Evolutionary conservation across 1,284 basidiomycete species (phyloP), one percentile per base, ranked within the genome.

Genomic region (Agaricales sp.): DNA sequence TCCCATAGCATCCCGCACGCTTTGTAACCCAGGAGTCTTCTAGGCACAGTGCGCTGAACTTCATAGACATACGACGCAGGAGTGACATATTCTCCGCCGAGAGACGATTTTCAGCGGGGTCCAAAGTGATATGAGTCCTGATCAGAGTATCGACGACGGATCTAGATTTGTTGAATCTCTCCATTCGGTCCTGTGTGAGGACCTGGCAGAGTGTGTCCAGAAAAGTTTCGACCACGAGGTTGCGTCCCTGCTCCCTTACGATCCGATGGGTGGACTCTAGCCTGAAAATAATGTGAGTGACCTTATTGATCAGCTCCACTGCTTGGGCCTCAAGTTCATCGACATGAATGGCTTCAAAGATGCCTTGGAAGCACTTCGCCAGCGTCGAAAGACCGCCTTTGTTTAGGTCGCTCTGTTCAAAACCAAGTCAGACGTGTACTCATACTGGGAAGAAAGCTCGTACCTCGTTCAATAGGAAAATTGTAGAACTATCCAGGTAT

Each of bases 11-110:
- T 11, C 92, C 93, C 3, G 92, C 92, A 58, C 82, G 82, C 66
- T 95, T 95, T 49, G 80, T 76, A 3, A 76, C 73, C 92, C 92
- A 94, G 0, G 87, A 77, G 58, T 92, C 91, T 53, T 95, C 92
- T 51, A 92, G 77, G 61, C 93, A 95, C 19, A 95, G 71, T 1
- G 85, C 81, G 47, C 78, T 82, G 66, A 95, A 87, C 13, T 89
- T 79, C 53, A 77, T 79, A 2, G 87, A 81, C 47, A 97, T 74
- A 54, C 90, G 82, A 58, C 90, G 82, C 44, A 95, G 66, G 47
- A 86, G 78, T 18, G 68, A 68, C 46, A 78, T 69, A 50, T 82
- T 68, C 50, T 89, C 86, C 48, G 75, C 71, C 46, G 61, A 62
- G 23, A 64, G 43, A 71, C 64, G 48, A 71, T 69, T 49, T 73